phyloP scores from a whole-genome alignment of 305 asterid genomes.

The Fraxinus floribunda region DNA sequence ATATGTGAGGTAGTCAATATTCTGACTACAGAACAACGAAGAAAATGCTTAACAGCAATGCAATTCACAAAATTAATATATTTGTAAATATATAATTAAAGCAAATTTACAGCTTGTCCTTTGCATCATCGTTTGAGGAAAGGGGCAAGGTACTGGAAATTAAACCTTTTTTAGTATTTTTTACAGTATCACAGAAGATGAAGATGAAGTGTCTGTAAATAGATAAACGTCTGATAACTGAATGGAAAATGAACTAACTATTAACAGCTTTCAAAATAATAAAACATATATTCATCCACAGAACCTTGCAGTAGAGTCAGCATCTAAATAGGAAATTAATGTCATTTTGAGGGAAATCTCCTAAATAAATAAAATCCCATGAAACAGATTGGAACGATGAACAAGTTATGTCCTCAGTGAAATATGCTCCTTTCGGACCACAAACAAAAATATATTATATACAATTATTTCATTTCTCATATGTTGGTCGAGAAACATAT shows the following conservation, averaged over 20 bases:
- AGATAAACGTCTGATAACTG: neutral
- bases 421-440: neutral
- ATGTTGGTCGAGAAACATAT: neutral
- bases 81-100: neutral
- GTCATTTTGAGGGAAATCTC: neutral
- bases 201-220: neutral
- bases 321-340: neutral
- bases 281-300: neutral
- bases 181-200: neutral
- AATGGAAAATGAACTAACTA: neutral
- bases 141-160: neutral
- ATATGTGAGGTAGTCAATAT: neutral
- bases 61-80: neutral
- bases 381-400: neutral
- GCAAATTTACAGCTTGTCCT: neutral
- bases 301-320: neutral
- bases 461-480: neutral
- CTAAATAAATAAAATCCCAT: neutral
- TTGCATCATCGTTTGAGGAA: neutral
- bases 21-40: neutral
- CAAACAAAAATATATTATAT: neutral
- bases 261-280: neutral
- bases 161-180: neutral
- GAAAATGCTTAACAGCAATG: neutral
- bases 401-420: neutral